Evolutionary conservation across 352 stramenopile species (phyloP).

Genomic region (Phytophthora capsici): DNA sequence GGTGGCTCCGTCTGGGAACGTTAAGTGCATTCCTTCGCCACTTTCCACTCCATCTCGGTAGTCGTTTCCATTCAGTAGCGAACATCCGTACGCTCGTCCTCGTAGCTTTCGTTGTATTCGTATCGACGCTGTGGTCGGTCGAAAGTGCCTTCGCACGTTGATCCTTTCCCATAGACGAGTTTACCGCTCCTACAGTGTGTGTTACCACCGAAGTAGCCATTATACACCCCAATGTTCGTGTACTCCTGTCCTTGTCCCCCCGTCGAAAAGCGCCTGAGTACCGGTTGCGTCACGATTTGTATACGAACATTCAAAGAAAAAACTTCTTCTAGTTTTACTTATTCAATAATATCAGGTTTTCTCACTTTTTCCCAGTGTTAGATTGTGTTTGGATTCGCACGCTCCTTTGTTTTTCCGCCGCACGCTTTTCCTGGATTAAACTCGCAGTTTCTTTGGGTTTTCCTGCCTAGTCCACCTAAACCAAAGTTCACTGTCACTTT

Average conservation of each 20-base stretch:
- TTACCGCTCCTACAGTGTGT: conserved; percentile 48
- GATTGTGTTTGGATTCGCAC: no score
- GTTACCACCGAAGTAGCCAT: conserved; percentile 62
- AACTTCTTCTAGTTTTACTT: no score
- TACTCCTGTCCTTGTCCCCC: conserved; percentile 57
- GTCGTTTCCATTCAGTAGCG: conserved; percentile 54
- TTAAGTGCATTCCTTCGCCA: conserved; percentile 51
- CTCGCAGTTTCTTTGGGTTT: no score
- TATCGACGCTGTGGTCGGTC: conserved; percentile 50
- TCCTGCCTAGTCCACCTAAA: no score
- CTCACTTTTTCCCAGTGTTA: no score
- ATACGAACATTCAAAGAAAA: no score
- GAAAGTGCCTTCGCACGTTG: conserved; percentile 53
- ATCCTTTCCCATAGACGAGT: conserved; percentile 69
- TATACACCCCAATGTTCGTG: conserved; percentile 69
- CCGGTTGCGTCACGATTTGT: no score
- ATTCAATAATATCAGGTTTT: no score
- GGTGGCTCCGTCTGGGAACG: conserved; percentile 64
- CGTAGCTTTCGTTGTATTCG: conserved; percentile 51
- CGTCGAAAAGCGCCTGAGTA: conserved; percentile 61
- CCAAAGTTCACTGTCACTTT: no score
- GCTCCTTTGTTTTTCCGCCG: no score
- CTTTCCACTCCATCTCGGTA: conserved; percentile 63
- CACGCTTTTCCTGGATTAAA: no score
- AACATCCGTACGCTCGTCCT: conserved; percentile 38